Percentiles rank a stretch among this genome's conserved stretches.
These are phyloP conservation scores for Triangularia verruculosa DNA, from an alignment of 2,329 filamentous ascomycete species.

Conservation along the genomic window DNA sequence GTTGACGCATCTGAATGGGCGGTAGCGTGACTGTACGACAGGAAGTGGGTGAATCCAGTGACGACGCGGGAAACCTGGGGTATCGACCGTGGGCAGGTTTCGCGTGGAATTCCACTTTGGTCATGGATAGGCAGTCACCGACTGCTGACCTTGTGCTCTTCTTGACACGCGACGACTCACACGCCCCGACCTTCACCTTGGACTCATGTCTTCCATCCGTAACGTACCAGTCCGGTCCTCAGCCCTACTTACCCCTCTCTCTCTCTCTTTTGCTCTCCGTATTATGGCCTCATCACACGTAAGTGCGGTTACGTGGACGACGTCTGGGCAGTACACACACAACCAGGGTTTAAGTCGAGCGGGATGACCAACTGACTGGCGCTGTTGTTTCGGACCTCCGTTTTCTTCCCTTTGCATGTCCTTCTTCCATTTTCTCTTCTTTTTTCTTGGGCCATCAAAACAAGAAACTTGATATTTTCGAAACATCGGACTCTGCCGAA, in stretches of 20 bases:
- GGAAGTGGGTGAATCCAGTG: background rate
- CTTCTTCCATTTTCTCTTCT: background rate
- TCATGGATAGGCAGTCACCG: background rate
- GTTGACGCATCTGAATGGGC: background rate
- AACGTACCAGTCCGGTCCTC: background rate
- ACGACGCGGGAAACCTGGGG: background rate
- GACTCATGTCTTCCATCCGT: background rate
- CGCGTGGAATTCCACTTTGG: background rate
- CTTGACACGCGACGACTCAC: background rate
- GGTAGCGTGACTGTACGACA: background rate
- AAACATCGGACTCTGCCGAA: background rate
- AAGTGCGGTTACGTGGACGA: background rate
- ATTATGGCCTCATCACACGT: background rate
- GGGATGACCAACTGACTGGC: background rate
- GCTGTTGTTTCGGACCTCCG: background rate
- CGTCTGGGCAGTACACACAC: background rate
- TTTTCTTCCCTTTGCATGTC: background rate
- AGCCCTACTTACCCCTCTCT: background rate
- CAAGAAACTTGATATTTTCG: background rate
- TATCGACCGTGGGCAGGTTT: background rate
- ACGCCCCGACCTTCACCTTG: no score
- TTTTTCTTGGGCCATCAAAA: background rate
- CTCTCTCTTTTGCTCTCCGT: no score
- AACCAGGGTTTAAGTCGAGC: no score
- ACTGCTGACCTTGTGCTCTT: background rate